Evolutionary conservation across 2,329 filamentous ascomycete species (phyloP).

Genomic region (Cordyceps cicadae): DNA sequence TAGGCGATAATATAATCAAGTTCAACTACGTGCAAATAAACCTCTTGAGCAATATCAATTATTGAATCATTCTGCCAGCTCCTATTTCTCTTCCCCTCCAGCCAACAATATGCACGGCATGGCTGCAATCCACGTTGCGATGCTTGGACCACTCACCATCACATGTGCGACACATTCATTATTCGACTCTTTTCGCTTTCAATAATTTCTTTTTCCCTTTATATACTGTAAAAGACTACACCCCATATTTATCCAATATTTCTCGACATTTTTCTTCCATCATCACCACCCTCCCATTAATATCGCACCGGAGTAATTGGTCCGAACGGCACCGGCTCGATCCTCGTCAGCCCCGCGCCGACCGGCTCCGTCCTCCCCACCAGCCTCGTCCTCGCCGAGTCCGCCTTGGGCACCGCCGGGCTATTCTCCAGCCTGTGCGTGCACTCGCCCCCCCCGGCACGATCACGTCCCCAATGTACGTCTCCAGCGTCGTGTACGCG

Average conservation of each 20-base stretch:
- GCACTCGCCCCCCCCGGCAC: slow-evolving; percentile 10
- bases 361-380: slow-evolving; percentile 1
- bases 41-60: too few species aligned
- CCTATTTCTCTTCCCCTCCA: too few species aligned
- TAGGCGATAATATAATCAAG: too few species aligned
- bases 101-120: not conserved
- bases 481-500: slow-evolving; percentile 11
- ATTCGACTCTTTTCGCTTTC: not conserved
- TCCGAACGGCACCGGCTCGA: slow-evolving; percentile 8
- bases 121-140: not conserved
- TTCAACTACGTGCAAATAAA: too few species aligned
- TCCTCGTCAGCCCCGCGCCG: not conserved
- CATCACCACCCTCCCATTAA: not conserved
- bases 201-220: not conserved
- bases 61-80: too few species aligned
- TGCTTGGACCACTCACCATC: not conserved
- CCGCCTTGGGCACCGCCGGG: slow-evolving; percentile 7
- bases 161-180: not conserved
- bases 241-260: not conserved
- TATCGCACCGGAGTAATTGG: not conserved
- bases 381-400: slow-evolving; percentile 1
- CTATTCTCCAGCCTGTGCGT: slow-evolving; percentile 13
- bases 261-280: not conserved
- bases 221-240: not conserved
- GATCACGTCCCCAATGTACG: slow-evolving; percentile 10